A percentile compares a stretch with the other conserved stretches of the same genome.
These are phyloP conservation scores for Fusarium dlaminii DNA, from an alignment of 2,329 filamentous ascomycete species.

Conservation along the genomic window DNA sequence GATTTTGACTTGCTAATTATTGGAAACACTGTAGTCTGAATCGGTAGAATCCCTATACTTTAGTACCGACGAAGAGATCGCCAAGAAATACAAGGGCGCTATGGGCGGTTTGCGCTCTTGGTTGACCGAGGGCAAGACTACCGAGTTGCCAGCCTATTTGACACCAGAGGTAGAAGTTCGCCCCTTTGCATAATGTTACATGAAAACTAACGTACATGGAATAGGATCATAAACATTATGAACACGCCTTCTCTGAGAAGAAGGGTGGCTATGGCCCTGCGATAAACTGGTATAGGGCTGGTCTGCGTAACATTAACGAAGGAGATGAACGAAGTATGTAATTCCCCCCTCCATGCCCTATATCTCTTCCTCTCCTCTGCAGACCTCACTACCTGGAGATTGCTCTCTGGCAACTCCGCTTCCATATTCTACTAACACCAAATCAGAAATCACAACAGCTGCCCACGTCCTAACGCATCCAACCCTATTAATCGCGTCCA, in stretches of 20 bases:
- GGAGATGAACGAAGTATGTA: not conserved
- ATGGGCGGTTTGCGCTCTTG: not conserved
- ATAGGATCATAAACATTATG: not conserved
- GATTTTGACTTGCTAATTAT: not conserved
- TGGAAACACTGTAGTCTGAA: not conserved
- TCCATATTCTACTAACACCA: not conserved
- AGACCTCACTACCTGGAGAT: not conserved
- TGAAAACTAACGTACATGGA: rapidly evolving
- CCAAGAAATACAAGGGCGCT: not conserved
- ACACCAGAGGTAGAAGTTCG: not conserved
- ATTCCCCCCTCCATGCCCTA: not conserved
- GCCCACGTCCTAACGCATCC: not conserved
- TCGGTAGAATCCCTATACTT: not conserved
- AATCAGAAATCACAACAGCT: not conserved
- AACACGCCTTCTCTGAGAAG: not conserved
- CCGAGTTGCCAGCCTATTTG: not conserved
- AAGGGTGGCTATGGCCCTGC: not conserved
- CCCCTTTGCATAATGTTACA: rapidly evolving
- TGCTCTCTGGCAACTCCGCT: no score
- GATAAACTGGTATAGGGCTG: not conserved
- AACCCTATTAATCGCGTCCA: not conserved
- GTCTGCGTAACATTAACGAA: not conserved
- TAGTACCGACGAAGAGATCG: not conserved
- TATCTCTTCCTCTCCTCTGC: not conserved
- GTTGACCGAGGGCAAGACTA: not conserved